Evolutionary conservation across 345 rosid species (phyloP).

Genomic region (Alliaria petiolata): DNA sequence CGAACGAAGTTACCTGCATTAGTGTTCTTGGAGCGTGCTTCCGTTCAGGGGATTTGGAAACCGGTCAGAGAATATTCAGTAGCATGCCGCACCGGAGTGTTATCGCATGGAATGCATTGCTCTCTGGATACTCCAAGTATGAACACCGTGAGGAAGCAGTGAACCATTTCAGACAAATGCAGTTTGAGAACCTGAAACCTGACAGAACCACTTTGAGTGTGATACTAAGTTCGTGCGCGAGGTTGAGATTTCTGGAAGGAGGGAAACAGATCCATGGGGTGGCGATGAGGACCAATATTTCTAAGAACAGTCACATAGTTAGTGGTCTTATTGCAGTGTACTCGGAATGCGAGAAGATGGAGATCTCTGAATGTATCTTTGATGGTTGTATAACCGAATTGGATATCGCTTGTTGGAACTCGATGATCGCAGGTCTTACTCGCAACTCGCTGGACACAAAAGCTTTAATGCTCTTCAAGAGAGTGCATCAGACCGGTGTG

Average conservation of each 20-base stretch:
- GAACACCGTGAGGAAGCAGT: constrained; percentile 49
- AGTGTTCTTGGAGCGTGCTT: constrained; percentile 65
- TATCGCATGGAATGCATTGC: constrained; percentile 60
- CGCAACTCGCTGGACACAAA: constrained; percentile 47
- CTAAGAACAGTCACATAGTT: constrained; percentile 51
- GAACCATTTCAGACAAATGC: constrained; percentile 60
- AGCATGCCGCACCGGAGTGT: constrained; percentile 40
- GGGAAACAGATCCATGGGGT: constrained; percentile 73
- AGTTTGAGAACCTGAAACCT: constrained; percentile 46
- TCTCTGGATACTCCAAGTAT: constrained; percentile 51
- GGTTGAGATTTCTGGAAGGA: constrained; percentile 46
- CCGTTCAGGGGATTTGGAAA: constrained; percentile 50
- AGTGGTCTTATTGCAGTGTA: constrained; percentile 75
- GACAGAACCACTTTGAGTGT: constrained; percentile 57
- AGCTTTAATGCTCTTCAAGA: constrained; percentile 53
- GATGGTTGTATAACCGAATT: constrained; percentile 23
- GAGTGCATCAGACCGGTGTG: constrained; percentile 44
- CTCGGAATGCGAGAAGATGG: constrained; percentile 56
- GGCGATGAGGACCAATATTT: constrained; percentile 33
- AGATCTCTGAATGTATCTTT: constrained; percentile 47
- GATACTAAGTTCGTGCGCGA: constrained; percentile 58
- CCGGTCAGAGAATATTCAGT: constrained; percentile 47
- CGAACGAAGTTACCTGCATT: constrained; percentile 61
- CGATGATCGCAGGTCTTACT: constrained; percentile 66
- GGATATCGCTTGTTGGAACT: constrained; percentile 79